phyloP scores from a whole-genome alignment of 495 filamentous ascomycete species.

The Penicillium chermesinum region DNA sequence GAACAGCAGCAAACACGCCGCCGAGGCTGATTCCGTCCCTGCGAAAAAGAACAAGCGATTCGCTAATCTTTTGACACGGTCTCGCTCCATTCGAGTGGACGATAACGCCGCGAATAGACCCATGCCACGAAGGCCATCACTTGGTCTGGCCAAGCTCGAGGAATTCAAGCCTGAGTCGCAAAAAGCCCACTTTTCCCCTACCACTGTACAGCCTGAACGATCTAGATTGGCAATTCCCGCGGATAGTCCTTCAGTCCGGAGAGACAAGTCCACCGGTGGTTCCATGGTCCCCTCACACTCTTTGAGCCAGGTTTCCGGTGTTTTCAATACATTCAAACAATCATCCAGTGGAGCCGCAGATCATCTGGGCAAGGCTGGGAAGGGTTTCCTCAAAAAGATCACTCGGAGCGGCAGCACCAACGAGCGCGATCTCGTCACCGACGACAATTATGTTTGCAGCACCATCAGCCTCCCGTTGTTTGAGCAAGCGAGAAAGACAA shows the following conservation, averaged over 20 bases:
- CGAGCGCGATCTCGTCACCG: constrained; percentile 62
- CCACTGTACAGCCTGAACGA: constrained; percentile 57
- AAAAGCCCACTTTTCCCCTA: constrained; percentile 34
- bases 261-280: constrained; percentile 45
- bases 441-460: constrained; percentile 70
- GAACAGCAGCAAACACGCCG: constrained; percentile 25
- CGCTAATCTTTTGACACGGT: constrained; percentile 56
- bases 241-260: constrained; percentile 33
- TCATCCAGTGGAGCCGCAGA: constrained; percentile 67
- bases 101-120: constrained; percentile 35
- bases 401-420: constrained; percentile 64
- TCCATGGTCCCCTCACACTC: constrained; percentile 51
- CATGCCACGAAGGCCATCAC: constrained; percentile 39
- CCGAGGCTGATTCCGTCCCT: constrained; percentile 26
- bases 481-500: constrained; percentile 77
- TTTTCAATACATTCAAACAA: constrained; percentile 69
- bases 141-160: constrained; percentile 38
- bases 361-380: constrained; percentile 66
- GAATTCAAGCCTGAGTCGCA: constrained; percentile 29
- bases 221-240: constrained; percentile 45
- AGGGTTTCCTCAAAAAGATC: constrained; percentile 72
- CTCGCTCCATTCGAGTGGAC: constrained; percentile 60
- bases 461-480: constrained; percentile 77
- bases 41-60: constrained; percentile 49
- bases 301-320: constrained; percentile 56